Evolutionary conservation across 768 basidiomycete genomes (phyloP).

Genomic region (Boletus eberwhitei): DNA sequence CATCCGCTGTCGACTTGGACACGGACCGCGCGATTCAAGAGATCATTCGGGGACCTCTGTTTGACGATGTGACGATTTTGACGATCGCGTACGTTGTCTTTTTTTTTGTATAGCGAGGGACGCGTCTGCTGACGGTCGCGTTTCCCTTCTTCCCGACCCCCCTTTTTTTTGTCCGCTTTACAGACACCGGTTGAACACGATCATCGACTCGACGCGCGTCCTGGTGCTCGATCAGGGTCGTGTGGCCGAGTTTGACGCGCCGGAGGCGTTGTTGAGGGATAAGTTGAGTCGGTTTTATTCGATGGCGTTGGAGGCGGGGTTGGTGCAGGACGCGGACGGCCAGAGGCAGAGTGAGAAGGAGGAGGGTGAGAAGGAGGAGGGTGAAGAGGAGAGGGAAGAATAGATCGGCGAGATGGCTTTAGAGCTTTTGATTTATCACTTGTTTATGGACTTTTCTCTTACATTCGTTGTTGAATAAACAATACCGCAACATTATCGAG

Average conservation of each 20-base stretch:
- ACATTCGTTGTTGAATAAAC: too few species aligned
- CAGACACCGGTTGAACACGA: slow-evolving; percentile 80
- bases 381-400: neutral
- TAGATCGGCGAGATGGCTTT: too few species aligned
- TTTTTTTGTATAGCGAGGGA: neutral
- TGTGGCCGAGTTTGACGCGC: slow-evolving; percentile 81
- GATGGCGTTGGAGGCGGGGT: slow-evolving; percentile 63
- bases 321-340: slow-evolving; percentile 20
- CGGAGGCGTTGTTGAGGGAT: slow-evolving; percentile 58
- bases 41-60: slow-evolving; percentile 78
- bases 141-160: too few species aligned
- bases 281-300: slow-evolving; percentile 56
- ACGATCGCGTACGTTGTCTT: slow-evolving; percentile 71
- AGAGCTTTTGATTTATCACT: too few species aligned
- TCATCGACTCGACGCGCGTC: slow-evolving; percentile 76
- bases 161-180: neutral
- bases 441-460: too few species aligned
- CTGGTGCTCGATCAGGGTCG: slow-evolving; percentile 80
- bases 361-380: neutral
- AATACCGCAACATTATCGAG: too few species aligned
- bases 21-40: slow-evolving; percentile 88
- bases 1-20: slow-evolving; percentile 86
- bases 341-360: neutral
- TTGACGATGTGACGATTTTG: slow-evolving; percentile 74
- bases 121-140: neutral